Evolutionary conservation across 1,284 basidiomycete genomes (phyloP).

Genomic region (Ganoderma boninense): DNA sequence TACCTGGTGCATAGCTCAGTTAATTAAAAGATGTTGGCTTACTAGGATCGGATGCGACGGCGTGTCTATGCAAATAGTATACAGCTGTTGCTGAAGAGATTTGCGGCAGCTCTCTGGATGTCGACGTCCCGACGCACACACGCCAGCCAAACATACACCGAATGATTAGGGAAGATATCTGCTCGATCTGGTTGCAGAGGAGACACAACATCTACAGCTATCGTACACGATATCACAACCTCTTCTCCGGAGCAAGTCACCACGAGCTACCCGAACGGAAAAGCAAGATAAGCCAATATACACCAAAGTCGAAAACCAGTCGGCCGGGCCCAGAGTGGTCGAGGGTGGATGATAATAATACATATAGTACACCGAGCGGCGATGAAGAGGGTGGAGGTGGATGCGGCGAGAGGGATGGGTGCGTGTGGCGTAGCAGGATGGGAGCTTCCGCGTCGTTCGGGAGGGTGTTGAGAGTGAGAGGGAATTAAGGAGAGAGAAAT

Average conservation of each 20-base stretch:
- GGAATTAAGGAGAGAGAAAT: constrained; percentile 8
- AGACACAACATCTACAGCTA: constrained; percentile 10
- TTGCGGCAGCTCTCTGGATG: background rate
- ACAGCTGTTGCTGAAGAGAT: background rate
- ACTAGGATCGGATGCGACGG: background rate
- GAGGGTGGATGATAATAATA: constrained; percentile 8
- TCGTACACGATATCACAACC: constrained; percentile 16
- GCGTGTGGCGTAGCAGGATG: background rate
- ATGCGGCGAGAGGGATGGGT: background rate
- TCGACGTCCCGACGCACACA: background rate
- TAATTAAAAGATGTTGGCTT: constrained; percentile 11
- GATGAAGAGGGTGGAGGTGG: background rate
- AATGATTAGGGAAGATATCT: background rate
- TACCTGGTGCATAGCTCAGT: constrained; percentile 18
- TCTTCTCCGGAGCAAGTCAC: constrained; percentile 12
- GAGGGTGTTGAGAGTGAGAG: background rate
- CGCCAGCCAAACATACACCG: background rate
- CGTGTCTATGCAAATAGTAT: background rate
- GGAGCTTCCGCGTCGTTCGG: background rate
- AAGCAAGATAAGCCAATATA: constrained; percentile 12
- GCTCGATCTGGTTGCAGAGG: constrained; percentile 2
- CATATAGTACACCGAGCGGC: constrained; percentile 26
- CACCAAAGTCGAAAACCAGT: constrained; percentile 14
- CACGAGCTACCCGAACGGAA: background rate
- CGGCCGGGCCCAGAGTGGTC: background rate